Conservation (phyloP, 2,329 filamentous ascomycete species). For the Aspergillus chevalieri region DNA sequence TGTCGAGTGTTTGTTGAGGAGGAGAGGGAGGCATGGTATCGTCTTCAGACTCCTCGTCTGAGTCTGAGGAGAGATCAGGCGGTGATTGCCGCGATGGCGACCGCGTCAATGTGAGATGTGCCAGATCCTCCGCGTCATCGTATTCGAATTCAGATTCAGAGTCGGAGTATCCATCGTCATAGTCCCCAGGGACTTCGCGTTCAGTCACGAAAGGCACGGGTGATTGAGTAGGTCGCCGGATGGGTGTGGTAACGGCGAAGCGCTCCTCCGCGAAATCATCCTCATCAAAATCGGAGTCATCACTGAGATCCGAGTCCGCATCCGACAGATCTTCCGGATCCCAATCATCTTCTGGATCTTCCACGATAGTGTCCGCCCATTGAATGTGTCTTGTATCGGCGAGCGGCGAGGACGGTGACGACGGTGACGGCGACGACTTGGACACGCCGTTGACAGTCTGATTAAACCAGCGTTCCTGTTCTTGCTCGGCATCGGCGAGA, state of each 20-base stretch:
- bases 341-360: conserved; percentile 67
- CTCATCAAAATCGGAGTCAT: conserved; percentile 34
- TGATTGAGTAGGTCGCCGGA: conserved; percentile 25
- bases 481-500: conserved; percentile 85
- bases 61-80: conserved; percentile 65
- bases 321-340: conserved; percentile 58
- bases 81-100: conserved; percentile 60
- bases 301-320: conserved; percentile 50
- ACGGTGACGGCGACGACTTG: conserved; percentile 29
- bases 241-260: conserved; percentile 33
- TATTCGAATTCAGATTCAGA: conserved; percentile 54
- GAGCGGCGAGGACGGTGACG: background rate
- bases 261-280: conserved; percentile 44
- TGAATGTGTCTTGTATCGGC: conserved; percentile 67
- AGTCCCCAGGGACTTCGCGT: conserved; percentile 25
- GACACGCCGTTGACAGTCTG: conserved; percentile 76
- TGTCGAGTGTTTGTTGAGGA: conserved; percentile 49
- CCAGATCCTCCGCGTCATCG: conserved; percentile 52
- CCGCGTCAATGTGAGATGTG: conserved; percentile 61
- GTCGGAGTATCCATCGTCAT: conserved; percentile 30
- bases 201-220: conserved; percentile 26
- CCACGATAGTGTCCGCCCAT: conserved; percentile 75
- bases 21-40: conserved; percentile 67
- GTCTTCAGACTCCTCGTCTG: conserved; percentile 61
- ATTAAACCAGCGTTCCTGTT: conserved; percentile 98